phyloP scores from a whole-genome alignment of 805 yeast genomes.

The Candida sonorensis region DNA sequence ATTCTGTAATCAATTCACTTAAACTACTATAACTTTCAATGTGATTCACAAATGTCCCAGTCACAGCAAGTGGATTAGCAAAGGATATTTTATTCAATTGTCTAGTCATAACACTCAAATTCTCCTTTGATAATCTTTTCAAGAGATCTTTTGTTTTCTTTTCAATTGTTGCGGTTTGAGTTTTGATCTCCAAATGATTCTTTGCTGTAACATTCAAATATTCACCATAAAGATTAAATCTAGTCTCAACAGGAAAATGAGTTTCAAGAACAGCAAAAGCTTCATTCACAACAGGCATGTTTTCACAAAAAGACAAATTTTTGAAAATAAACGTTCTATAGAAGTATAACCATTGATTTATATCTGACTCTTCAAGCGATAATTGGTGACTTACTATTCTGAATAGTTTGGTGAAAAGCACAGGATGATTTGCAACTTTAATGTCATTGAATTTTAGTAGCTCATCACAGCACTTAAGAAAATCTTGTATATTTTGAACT shows the following conservation, averaged over 20 bases:
- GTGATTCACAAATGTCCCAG: constrained; percentile 65
- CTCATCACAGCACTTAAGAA: constrained; percentile 35
- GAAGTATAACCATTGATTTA: constrained; percentile 48
- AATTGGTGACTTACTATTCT: constrained; percentile 47
- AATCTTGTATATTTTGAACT: constrained; percentile 33
- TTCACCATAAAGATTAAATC: constrained; percentile 81
- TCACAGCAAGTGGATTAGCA: constrained; percentile 73
- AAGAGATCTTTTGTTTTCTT: constrained; percentile 71
- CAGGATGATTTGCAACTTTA: constrained; percentile 40
- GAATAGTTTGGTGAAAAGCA: constrained; percentile 50
- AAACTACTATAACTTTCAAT: constrained; percentile 90
- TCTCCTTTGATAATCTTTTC: constrained; percentile 78
- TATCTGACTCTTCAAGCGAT: constrained; percentile 13
- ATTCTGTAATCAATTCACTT: constrained; percentile 67
- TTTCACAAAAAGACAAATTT: constrained; percentile 44
- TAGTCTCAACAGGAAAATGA: constrained; percentile 48
- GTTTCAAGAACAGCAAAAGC: constrained; percentile 45
- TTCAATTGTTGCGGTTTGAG: constrained; percentile 62
- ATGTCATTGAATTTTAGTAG: constrained; percentile 51
- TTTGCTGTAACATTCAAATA: constrained; percentile 53
- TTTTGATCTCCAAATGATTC: constrained; percentile 51
- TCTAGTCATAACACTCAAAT: constrained; percentile 65
- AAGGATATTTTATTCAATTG: constrained; percentile 64
- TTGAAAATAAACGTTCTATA: constrained; percentile 65
- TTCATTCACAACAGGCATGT: constrained; percentile 54